Evolutionary conservation across 805 yeast genomes (phyloP), one percentile per base, ranked within the genome.

Genomic region (Starmerella cellae): DNA sequence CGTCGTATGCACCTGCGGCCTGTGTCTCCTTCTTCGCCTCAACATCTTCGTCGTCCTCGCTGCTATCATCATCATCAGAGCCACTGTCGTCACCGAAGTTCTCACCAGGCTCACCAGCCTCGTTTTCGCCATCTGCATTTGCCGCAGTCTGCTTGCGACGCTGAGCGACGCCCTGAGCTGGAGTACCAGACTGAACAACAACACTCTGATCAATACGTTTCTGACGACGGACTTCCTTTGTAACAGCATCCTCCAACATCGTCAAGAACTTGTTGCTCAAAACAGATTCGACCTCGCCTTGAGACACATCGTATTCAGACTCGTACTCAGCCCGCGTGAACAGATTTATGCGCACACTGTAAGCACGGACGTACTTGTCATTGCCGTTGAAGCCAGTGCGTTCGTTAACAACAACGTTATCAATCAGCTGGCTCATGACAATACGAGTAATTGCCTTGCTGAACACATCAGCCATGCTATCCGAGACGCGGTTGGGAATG

Each of bases 41-140:
- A 39, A 82, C 82, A 60, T 84, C 96, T 47, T 82, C 67, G 24
- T 84, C 97, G 49, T 87, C 96, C 63, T 87, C 97, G 27, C 95
- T 95, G 14, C 76, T 94, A 50, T 87, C 97, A 54, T 84, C 84
- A 2, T 95, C 84, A 31, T 87, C 94, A 54, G 84, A 79, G 41
- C 71, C 79, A 41, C 76, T 82, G 22, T 48, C 51, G 8, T 43
- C 50, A 13, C 41, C 46, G 27, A 39, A 35, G 10, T 40, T 38
- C 26, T 65, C 75, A 23, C 54, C 60, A 28, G 58, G 62, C n/a
- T 61, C 63, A 11, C 58, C 63, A 4, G 36, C 5, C 4, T 29
- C 38, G 18, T 26, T 44, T 14, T 28, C 38, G 16, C 13, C 42
- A 10, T 23, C 38, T n/a, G 19, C 17, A 2, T 26, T 14, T 3